A percentile compares a stretch with the other conserved stretches of the same genome.
phyloP scores from a whole-genome alignment of 2,329 filamentous ascomycete species.

The Penicillium decumbens region DNA sequence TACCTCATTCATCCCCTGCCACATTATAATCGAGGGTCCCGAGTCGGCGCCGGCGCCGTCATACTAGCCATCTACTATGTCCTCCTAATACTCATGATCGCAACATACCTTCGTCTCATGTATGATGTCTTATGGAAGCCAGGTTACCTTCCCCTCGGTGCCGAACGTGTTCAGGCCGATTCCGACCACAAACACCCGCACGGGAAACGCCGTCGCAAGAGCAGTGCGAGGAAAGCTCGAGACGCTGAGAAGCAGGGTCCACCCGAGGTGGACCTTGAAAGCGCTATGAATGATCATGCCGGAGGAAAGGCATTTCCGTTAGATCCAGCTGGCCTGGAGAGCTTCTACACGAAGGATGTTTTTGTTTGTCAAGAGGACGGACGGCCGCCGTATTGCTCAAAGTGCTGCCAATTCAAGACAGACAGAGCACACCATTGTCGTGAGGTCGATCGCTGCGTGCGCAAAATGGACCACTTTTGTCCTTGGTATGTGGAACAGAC shows the following conservation, averaged over 20 bases:
- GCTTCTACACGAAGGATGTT: conserved; percentile 75
- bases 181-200: conserved; percentile 15
- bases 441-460: conserved; percentile 73
- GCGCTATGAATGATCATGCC: conserved; percentile 21
- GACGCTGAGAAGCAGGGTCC: conserved; percentile 23
- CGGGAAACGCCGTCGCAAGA: conserved; percentile 23
- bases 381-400: conserved; percentile 78
- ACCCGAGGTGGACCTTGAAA: conserved; percentile 27
- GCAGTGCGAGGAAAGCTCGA: conserved; percentile 20
- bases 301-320: conserved; percentile 35
- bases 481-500: conserved; percentile 56
- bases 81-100: conserved; percentile 62
- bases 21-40: conserved; percentile 37
- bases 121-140: conserved; percentile 65
- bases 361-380: conserved; percentile 82
- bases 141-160: conserved; percentile 66
- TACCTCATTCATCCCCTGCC: conserved; percentile 59
- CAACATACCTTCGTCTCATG: conserved; percentile 67
- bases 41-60: conserved; percentile 58
- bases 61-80: conserved; percentile 70
- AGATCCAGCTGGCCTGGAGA: conserved; percentile 65
- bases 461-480: conserved; percentile 93
- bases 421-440: conserved; percentile 84
- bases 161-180: conserved; percentile 33
- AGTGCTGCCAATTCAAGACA: conserved; percentile 80